phyloP scores from a whole-genome alignment of 2,329 filamentous ascomycete species.

The Beauveria rudraprayagi region DNA sequence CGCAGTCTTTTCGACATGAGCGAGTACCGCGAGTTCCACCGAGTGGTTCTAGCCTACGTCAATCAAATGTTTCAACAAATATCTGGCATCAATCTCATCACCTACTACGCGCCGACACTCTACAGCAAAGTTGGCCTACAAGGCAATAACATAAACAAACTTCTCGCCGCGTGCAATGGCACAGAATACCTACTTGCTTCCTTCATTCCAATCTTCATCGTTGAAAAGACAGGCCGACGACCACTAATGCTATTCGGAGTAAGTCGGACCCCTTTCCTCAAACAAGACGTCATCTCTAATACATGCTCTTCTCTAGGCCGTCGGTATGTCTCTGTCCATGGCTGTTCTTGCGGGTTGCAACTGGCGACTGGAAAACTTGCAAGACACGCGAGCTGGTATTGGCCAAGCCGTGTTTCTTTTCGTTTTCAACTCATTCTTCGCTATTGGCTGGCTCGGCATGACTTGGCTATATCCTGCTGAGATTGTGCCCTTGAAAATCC shows the following conservation, averaged over 20 bases:
- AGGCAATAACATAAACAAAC: slow-evolving; percentile 7
- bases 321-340: slow-evolving; percentile 11
- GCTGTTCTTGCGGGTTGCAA: slow-evolving; percentile 11
- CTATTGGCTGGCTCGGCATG: slow-evolving; percentile 52
- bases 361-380: neutral
- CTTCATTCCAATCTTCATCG: slow-evolving; percentile 8
- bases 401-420: slow-evolving; percentile 41
- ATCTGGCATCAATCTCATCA: slow-evolving; percentile 22
- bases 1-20: slow-evolving; percentile 51
- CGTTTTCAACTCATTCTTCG: slow-evolving; percentile 59
- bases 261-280: neutral
- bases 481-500: slow-evolving; percentile 36
- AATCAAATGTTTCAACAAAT: slow-evolving; percentile 45
- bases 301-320: neutral
- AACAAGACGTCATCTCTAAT: neutral
- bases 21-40: slow-evolving; percentile 48
- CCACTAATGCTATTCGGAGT: slow-evolving; percentile 9
- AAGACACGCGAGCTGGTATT: slow-evolving; percentile 7
- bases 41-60: slow-evolving; percentile 45
- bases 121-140: slow-evolving; percentile 14
- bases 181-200: slow-evolving; percentile 19
- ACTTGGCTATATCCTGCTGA: slow-evolving; percentile 49
- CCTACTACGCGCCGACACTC: slow-evolving; percentile 19
- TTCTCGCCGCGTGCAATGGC: slow-evolving; percentile 12
- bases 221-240: slow-evolving; percentile 5